Conservation (phyloP, 1,284 basidiomycete genomes). For the Chondrostereum purpureum region DNA sequence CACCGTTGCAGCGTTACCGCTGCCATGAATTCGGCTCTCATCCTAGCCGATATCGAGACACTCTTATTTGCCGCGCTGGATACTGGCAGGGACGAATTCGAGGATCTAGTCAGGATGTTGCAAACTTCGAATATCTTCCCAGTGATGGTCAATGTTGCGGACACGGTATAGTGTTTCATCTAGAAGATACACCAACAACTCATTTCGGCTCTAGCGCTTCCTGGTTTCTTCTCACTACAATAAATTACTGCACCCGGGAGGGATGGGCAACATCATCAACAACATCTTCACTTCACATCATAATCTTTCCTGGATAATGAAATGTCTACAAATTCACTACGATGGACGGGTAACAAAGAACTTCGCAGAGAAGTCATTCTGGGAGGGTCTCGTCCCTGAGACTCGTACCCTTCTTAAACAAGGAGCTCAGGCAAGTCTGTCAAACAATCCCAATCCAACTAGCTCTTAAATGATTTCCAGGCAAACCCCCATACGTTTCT, state of each 20-base stretch:
- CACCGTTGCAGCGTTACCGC: not conserved
- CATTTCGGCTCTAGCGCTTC: not conserved
- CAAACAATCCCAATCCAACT: not conserved
- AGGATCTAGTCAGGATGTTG: not conserved
- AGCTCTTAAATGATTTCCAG: not conserved
- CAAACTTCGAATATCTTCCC: not conserved
- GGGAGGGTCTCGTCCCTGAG: not conserved
- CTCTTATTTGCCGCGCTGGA: not conserved
- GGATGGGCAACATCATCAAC: not conserved
- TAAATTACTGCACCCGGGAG: not conserved
- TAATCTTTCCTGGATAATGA: not conserved
- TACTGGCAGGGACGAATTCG: not conserved
- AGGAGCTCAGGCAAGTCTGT: not conserved
- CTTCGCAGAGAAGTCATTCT: not conserved
- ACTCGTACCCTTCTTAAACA: not conserved
- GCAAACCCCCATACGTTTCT: not conserved
- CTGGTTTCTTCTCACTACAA: not conserved
- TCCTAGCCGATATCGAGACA: constrained; percentile 1
- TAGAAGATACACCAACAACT: not conserved
- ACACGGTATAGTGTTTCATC: not conserved
- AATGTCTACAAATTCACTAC: not conserved
- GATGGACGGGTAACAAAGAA: not conserved
- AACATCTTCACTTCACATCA: not conserved
- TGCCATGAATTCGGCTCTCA: not conserved
- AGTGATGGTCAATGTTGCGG: not conserved